Conservation (phyloP, 306 rosid species). For the Fagus crenata region DNA sequence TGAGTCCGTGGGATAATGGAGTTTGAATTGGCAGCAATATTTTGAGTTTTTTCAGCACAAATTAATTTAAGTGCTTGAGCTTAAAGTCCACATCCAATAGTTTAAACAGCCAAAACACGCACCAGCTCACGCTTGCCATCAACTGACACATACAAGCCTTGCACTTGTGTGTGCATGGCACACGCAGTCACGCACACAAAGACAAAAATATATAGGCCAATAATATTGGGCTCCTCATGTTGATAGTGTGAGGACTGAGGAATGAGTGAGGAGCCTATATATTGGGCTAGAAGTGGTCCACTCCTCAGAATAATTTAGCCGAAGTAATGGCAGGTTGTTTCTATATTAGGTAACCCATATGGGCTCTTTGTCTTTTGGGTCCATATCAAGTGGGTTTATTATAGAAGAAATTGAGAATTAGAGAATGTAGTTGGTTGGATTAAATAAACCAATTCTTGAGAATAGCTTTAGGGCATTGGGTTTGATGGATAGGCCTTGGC, state of each 20-base stretch:
- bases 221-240: not conserved
- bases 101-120: not conserved
- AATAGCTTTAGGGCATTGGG: too few species aligned
- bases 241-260: too few species aligned
- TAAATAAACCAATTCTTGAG: not conserved
- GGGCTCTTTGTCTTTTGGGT: too few species aligned
- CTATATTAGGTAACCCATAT: too few species aligned
- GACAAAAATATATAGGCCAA: not conserved
- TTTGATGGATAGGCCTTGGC: not conserved
- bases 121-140: slow-evolving; percentile 5
- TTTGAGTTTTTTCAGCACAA: too few species aligned
- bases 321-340: too few species aligned
- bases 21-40: not conserved
- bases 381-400: too few species aligned
- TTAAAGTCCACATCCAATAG: too few species aligned
- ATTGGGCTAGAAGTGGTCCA: not conserved
- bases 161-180: slow-evolving; percentile 22
- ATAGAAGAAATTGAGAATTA: too few species aligned
- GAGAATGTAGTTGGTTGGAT: too few species aligned
- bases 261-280: too few species aligned
- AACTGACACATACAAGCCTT: slow-evolving; percentile 11
- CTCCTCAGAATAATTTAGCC: not conserved
- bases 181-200: slow-evolving; percentile 26
- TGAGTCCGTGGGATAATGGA: not conserved
- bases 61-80: too few species aligned